Evolutionary conservation across 1,284 basidiomycete genomes (phyloP).

Genomic region (Marasmius fiardii): DNA sequence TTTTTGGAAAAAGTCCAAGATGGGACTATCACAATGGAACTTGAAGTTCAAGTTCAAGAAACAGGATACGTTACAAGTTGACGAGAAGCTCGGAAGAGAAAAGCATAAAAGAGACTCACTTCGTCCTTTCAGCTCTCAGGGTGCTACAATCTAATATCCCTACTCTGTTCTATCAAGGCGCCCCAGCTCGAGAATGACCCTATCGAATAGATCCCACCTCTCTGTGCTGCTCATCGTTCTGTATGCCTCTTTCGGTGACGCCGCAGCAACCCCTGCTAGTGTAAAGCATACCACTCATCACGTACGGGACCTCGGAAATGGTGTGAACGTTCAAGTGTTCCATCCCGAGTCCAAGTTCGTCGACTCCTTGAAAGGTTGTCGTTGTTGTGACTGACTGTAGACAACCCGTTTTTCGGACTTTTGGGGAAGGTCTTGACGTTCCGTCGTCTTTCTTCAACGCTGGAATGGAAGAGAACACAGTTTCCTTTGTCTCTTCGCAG

Average conservation of each 20-base stretch:
- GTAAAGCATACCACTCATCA: conserved; percentile 3
- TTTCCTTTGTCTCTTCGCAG: background rate
- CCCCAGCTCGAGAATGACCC: conserved; percentile 8
- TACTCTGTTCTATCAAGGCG: no score
- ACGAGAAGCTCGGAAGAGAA: no score
- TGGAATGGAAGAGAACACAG: background rate
- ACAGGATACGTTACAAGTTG: no score
- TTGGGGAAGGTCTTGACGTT: background rate
- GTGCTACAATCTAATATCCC: no score
- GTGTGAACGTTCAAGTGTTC: background rate
- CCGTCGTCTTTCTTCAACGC: background rate
- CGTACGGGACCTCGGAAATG: background rate
- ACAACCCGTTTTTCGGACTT: background rate
- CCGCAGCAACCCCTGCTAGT: conserved; percentile 13
- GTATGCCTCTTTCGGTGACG: conserved; percentile 16
- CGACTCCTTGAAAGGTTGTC: no score
- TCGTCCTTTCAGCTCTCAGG: no score
- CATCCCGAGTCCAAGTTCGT: background rate
- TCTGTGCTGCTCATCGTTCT: conserved; percentile 19
- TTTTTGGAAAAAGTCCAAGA: no score
- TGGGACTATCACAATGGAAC: no score
- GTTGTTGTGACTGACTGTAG: background rate
- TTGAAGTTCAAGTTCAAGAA: no score
- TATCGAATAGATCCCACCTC: conserved; percentile 19
- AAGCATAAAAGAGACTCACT: no score